phyloP scores from a whole-genome alignment of 345 rosid genomes.

The Ceriops decandra region DNA sequence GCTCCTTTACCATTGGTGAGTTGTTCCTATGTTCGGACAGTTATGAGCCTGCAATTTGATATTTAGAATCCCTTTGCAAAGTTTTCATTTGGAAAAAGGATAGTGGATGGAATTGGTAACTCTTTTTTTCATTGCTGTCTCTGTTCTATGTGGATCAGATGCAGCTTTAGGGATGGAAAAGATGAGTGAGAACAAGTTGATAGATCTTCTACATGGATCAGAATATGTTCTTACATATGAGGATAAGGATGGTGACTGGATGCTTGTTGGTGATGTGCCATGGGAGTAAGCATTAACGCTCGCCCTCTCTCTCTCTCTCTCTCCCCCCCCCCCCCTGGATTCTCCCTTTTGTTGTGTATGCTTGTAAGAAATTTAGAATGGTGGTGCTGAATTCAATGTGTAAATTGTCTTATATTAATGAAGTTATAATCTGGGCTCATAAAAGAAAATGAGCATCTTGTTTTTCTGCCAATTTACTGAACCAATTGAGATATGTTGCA shows the following conservation, averaged over 20 bases:
- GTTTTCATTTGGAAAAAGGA: neutral
- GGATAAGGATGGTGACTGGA: slow-evolving; percentile 93
- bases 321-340: neutral
- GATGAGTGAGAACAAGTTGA: slow-evolving; percentile 64
- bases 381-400: too few species aligned
- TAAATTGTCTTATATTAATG: too few species aligned
- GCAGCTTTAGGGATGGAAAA: slow-evolving; percentile 58
- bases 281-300: slow-evolving; percentile 69
- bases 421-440: too few species aligned
- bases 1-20: slow-evolving; percentile 85
- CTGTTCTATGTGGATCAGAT: slow-evolving; percentile 73
- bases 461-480: too few species aligned
- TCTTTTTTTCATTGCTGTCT: slow-evolving; percentile 18
- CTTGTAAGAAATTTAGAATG: too few species aligned
- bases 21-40: slow-evolving; percentile 13
- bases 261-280: slow-evolving; percentile 99
- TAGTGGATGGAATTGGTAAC: slow-evolving; percentile 6
- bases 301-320: neutral
- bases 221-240: slow-evolving; percentile 84
- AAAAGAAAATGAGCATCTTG: too few species aligned
- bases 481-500: too few species aligned
- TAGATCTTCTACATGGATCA: slow-evolving; percentile 83
- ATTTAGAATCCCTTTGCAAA: neutral
- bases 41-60: neutral
- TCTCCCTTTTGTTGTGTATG: neutral